phyloP scores from a whole-genome alignment of 2,329 filamentous ascomycete genomes.

The Trichoderma cornu-damae region DNA sequence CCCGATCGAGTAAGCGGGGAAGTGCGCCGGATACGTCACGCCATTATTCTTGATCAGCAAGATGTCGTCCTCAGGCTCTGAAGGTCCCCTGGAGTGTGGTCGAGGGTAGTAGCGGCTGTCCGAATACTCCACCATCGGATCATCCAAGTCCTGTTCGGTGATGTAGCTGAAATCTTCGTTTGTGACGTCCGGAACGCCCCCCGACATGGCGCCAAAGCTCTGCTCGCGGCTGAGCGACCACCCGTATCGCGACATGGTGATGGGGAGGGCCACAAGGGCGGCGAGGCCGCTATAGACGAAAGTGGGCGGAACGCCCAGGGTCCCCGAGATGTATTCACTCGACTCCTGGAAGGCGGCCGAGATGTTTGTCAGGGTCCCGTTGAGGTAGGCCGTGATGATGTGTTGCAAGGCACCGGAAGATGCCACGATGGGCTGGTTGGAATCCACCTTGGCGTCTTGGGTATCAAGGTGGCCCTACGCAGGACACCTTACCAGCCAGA shows the following conservation, averaged over 20 bases:
- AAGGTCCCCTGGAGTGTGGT: constrained; percentile 31
- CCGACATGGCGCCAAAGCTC: constrained; percentile 44
- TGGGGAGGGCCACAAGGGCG: constrained; percentile 44
- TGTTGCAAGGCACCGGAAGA: constrained; percentile 60
- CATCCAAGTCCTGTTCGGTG: constrained; percentile 66
- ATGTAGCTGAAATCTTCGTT: constrained; percentile 79
- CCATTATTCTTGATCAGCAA: constrained; percentile 64
- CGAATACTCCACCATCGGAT: constrained; percentile 34
- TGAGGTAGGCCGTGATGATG: constrained; percentile 54
- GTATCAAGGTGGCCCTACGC: constrained; percentile 33
- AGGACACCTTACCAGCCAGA: constrained; percentile 30
- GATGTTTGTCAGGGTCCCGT: constrained; percentile 47
- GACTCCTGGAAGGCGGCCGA: constrained; percentile 44
- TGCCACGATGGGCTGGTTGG: constrained; percentile 52
- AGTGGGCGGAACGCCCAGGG: constrained; percentile 45
- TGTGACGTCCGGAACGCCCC: constrained; percentile 57
- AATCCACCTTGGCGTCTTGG: constrained; percentile 56
- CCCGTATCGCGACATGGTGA: constrained; percentile 53
- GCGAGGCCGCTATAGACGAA: constrained; percentile 48
- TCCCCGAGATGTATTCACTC: constrained; percentile 48
- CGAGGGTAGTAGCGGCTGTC: constrained; percentile 39
- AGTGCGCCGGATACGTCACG: constrained; percentile 62
- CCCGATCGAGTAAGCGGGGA: constrained; percentile 69
- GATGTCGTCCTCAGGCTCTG: constrained; percentile 59
- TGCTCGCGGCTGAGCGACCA: constrained; percentile 44